Evolutionary conservation across 1,284 basidiomycete species (phyloP).

Genomic region (Lentinula novae-zelandiae): DNA sequence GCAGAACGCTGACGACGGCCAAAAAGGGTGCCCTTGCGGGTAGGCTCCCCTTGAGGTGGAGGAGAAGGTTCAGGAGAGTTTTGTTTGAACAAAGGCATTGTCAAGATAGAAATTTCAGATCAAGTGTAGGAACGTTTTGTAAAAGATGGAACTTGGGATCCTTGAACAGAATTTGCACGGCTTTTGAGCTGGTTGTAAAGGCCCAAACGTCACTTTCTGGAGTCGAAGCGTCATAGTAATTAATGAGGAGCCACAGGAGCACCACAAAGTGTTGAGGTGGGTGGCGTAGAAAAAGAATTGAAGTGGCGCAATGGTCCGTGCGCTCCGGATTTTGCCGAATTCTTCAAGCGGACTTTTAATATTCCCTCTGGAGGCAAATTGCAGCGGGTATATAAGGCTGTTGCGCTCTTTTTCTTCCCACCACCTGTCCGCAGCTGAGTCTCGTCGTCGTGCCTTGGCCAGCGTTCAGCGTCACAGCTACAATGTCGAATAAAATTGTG

Average conservation of each 20-base stretch:
- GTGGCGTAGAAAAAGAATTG: slow-evolving; percentile 6
- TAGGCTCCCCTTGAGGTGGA: slow-evolving; percentile 9
- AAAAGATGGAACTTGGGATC: background rate
- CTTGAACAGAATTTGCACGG: background rate
- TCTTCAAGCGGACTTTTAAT: slow-evolving; percentile 40
- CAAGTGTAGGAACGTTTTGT: background rate
- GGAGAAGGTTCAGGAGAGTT: slow-evolving; percentile 14
- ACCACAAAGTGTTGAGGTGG: background rate
- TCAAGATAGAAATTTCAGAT: background rate
- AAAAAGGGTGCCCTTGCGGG: slow-evolving; percentile 27
- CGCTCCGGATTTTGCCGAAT: background rate
- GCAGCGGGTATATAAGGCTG: slow-evolving; percentile 43
- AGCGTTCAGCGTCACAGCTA: slow-evolving; percentile 12
- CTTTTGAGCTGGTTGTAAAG: background rate
- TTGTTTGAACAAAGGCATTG: slow-evolving; percentile 29
- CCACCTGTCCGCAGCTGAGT: slow-evolving; percentile 24
- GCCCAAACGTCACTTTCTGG: background rate
- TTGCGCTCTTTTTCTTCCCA: slow-evolving; percentile 26
- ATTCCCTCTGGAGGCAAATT: background rate
- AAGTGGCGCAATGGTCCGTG: slow-evolving; percentile 5
- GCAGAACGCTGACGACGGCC: slow-evolving; percentile 19
- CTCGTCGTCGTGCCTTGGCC: slow-evolving; percentile 16
- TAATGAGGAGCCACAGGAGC: background rate
- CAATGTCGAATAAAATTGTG: slow-evolving; percentile 89
- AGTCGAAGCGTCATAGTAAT: background rate